Evolutionary conservation across 2,329 filamentous ascomycete genomes (phyloP).

Genomic region (Lachnellula subtilissima): DNA sequence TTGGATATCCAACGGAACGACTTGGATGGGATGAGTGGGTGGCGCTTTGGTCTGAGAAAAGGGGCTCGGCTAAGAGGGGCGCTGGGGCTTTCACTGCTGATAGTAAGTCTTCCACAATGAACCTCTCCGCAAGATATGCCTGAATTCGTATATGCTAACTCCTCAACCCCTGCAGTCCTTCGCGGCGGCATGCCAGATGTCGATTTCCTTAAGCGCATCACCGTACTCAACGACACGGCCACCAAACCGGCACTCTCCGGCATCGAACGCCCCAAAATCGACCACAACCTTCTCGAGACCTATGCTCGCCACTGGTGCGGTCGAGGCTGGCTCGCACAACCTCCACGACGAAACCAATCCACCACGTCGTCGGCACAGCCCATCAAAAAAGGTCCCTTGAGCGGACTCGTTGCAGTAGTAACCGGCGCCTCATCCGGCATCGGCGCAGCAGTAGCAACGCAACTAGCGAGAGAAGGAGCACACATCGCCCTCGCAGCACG

Average conservation of each 20-base stretch:
- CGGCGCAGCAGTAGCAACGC: constrained; percentile 66
- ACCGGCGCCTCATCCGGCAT: constrained; percentile 78
- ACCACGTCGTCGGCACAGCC: constrained; percentile 38
- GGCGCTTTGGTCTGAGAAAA: constrained; percentile 64
- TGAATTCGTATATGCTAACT: not conserved
- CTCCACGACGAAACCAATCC: constrained; percentile 49
- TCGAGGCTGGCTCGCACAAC: constrained; percentile 66
- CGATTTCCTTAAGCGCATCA: constrained; percentile 65
- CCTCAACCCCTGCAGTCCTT: constrained; percentile 42
- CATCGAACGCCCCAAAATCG: constrained; percentile 63
- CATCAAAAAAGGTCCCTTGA: constrained; percentile 53
- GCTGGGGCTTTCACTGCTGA: constrained; percentile 73
- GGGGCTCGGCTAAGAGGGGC: constrained; percentile 58
- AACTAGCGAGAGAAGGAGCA: constrained; percentile 65
- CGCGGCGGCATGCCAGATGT: constrained; percentile 75
- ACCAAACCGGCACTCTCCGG: constrained; percentile 56
- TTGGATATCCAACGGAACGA: constrained; percentile 66
- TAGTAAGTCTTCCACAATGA: constrained; percentile 30
- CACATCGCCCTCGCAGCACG: constrained; percentile 69
- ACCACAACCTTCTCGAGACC: constrained; percentile 65
- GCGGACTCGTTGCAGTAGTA: constrained; percentile 68
- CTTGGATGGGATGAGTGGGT: constrained; percentile 72
- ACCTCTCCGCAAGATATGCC: no score
- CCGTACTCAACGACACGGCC: constrained; percentile 66
- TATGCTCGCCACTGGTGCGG: constrained; percentile 79